Evolutionary conservation across 164 flowering plant genomes (phyloP), one percentile per base, ranked within the genome.

Genomic region (Kalanchoe fedtschenkoi): DNA sequence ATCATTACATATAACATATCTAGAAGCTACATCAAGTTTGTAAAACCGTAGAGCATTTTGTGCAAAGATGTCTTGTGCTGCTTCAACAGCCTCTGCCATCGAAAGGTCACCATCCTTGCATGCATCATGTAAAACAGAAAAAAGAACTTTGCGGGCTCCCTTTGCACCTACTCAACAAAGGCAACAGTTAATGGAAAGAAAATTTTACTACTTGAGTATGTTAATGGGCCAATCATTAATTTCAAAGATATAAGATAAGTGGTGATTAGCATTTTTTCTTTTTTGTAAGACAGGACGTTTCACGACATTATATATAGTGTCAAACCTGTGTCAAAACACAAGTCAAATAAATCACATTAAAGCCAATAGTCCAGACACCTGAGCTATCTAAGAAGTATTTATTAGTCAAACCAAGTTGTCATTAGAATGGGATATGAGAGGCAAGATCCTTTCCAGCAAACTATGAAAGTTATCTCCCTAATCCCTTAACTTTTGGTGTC

Each of bases 51-150:
- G 65, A 39, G 97, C 83, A 81, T 86, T 93, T 54, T 68, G 68
- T 33, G 74, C 70, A 68, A 87, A 81, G 28, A 93, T 87, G 70
- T 83, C 95, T 66, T 79, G 76, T 17, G 77, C 89, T 58, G 89
- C 97, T 72, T 83, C 87, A 56, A 83, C 42, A 58, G 97, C 96
- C 76, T 93, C 91, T 34, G 76, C 60, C 67, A 85, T 65, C 61
- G 97, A 78, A 68, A 93, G 87, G 70, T 93, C 99, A 22, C 91
- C 91, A 65, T 83, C 85, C 66, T 67, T 64, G 71, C 97, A 93
- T 61, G 97, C 85, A 77, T 87, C 89, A 53, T 77, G 73, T 47
- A 93, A 78, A 69, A 90, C 97, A 56, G 86, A 70, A 47, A 83
- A 83, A 26, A 90, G 62, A 69, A 83, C 79, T 65, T 88, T 84